A percentile compares a stretch with the other conserved stretches of the same genome.
phyloP scores from a whole-genome alignment of 768 basidiomycete species.

The Lactifluus volemus region DNA sequence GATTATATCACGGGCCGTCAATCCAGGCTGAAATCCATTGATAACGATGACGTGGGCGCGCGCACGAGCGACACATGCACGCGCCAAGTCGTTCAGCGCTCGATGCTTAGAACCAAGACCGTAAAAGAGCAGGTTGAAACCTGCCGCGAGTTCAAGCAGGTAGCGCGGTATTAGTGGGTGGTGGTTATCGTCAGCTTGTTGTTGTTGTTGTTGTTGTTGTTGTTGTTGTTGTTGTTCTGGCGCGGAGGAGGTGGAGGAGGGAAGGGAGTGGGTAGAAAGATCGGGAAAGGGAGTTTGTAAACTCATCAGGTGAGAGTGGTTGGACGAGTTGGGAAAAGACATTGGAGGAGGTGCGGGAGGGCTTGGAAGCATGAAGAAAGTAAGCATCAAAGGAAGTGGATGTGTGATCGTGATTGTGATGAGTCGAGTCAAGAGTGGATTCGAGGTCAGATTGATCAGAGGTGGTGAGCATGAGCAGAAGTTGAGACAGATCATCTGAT shows the following conservation, averaged over 20 bases:
- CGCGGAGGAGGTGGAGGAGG: constrained; percentile 14
- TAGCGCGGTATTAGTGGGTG: constrained; percentile 48
- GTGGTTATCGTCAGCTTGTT: constrained; percentile 25
- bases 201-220: constrained; percentile 13
- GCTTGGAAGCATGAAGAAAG: constrained; percentile 54
- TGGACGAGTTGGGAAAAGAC: constrained; percentile 70
- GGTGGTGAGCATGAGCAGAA: too few species aligned
- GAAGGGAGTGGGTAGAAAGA: constrained; percentile 23
- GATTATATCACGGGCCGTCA: constrained; percentile 49
- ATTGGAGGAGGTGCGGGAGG: constrained; percentile 66
- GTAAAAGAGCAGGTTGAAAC: constrained; percentile 84
- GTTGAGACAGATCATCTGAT: too few species aligned
- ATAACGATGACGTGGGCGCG: constrained; percentile 67
- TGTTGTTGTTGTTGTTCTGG: not conserved
- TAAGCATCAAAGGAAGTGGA: constrained; percentile 76
- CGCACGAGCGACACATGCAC: constrained; percentile 38
- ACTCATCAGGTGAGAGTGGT: constrained; percentile 62
- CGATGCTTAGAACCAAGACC: constrained; percentile 84
- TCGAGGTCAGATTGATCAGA: constrained; percentile 12
- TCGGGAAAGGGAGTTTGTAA: constrained; percentile 29
- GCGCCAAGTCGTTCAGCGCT: constrained; percentile 69
- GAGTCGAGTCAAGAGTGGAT: constrained; percentile 12
- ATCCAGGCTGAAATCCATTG: constrained; percentile 68
- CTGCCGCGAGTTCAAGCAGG: constrained; percentile 62
- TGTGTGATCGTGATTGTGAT: constrained; percentile 24